Evolutionary conservation across 1,139 yeast species (phyloP), one percentile per base, ranked within the genome.

Genomic region (Kodamaea derodonti): DNA sequence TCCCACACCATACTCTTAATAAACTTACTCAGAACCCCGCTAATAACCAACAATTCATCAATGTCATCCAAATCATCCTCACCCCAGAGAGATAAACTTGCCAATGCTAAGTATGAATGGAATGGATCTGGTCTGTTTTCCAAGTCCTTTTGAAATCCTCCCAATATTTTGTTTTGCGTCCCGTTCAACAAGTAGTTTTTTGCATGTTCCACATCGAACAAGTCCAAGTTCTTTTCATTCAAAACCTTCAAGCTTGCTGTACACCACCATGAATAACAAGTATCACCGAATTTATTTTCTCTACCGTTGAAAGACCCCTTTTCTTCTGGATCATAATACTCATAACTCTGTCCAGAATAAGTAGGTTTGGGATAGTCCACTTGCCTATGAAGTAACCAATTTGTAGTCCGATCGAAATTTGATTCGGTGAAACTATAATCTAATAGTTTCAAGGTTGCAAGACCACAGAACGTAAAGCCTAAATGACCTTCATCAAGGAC

Each of bases 261-360:
- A 32, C 79, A 75, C 98, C 98, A 92, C 72, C 90, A 92, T 7
- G 86, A 76, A 56, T 92, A 92, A 60, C 98, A 92, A 0, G 96
- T 84, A 56, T 92, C 98, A 3, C 84, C 83, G 34, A 72, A 74
- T 54, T 92, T 92, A 54, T 88, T 87, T 17, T 77, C 78, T 33
- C 98, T 67, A 0, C 98, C 98, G 56, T 88, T 87, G 54, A 87
- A 83, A 0, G 95, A 95, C 2, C 97, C 97, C 22, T 49, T 51
- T 45, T 75, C 82, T n/a, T 59, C 65, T 0, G 45, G 45, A 27
- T 65, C 69, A 42, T 66, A 69, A 46, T 57, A 60, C 15, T 59
- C 66, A 43, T 65, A 64, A 7, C 45, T 56, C 13, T 42, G 40
- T 2, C 42, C 48, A 2, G 40, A 40, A 38, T 57, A 62, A 12